These are phyloP conservation scores for Aspergillus baeticus DNA, from an alignment of 495 filamentous ascomycete species.

Conservation along the genomic window DNA sequence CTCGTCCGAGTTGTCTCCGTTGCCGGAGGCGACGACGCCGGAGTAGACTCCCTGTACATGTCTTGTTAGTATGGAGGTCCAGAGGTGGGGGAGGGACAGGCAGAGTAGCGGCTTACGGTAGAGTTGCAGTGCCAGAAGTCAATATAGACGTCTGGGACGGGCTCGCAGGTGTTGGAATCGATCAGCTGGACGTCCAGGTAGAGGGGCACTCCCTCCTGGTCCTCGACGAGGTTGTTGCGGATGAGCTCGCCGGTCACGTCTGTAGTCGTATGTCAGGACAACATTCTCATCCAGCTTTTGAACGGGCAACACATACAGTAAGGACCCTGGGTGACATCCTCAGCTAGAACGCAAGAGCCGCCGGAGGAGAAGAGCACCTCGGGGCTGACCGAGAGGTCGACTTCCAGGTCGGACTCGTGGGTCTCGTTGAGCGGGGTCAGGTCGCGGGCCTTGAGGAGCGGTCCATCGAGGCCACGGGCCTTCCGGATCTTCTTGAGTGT, in stretches of 20 bases:
- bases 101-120: constrained; percentile 21
- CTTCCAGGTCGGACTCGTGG: constrained; percentile 28
- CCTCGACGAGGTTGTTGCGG: constrained; percentile 55
- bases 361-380: constrained; percentile 51
- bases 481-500: constrained; percentile 31
- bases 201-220: constrained; percentile 53
- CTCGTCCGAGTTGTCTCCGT: constrained; percentile 43
- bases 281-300: no score
- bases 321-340: constrained; percentile 56
- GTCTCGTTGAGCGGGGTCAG: constrained; percentile 12
- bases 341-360: constrained; percentile 55
- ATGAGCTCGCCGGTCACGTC: constrained; percentile 52
- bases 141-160: constrained; percentile 53
- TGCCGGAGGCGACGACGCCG: constrained; percentile 50
- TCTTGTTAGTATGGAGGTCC: constrained; percentile 6
- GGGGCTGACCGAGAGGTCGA: constrained; percentile 48
- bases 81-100: constrained; percentile 13
- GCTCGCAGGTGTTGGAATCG: constrained; percentile 56
- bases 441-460: constrained; percentile 17
- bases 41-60: constrained; percentile 52
- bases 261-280: constrained; percentile 9
- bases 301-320: constrained; percentile 49
- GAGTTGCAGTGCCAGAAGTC: constrained; percentile 61
- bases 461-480: constrained; percentile 18
- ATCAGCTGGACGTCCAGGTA: constrained; percentile 61